Percentiles rank a stretch among this genome's conserved stretches.
Conservation (phyloP, 163 green algal genomes). For the Prototheca stagnorum region DNA sequence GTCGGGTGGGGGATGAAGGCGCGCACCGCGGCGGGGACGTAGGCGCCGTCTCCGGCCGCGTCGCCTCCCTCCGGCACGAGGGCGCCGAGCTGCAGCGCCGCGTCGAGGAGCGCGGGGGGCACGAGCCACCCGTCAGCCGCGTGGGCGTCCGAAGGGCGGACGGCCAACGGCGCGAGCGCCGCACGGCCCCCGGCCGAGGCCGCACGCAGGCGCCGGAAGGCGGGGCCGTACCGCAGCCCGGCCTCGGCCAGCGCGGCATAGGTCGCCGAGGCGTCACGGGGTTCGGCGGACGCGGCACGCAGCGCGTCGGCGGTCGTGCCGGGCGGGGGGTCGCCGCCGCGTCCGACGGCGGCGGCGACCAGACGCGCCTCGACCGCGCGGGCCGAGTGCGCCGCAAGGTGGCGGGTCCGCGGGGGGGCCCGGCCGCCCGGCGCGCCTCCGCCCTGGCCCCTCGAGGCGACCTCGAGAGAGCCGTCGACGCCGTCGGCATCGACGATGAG, state of each 20-base stretch:
- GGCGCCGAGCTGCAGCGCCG: conserved; percentile 31
- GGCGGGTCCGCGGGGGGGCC: too few species aligned
- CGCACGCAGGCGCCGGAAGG: conserved; percentile 10
- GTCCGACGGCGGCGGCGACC: not conserved
- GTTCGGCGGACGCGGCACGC: conserved; percentile 4
- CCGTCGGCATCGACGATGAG: too few species aligned
- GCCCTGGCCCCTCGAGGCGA: not conserved
- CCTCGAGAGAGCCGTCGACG: too few species aligned
- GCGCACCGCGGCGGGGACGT: conserved; percentile 18
- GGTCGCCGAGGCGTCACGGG: conserved; percentile 1
- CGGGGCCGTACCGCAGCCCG: conserved; percentile 19
- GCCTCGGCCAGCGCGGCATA: conserved; percentile 12
- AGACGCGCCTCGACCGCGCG: not conserved
- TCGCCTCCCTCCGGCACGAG: conserved; percentile 8
- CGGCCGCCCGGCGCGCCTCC: not conserved
- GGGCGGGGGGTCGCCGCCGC: not conserved
- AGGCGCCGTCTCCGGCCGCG: conserved; percentile 1
- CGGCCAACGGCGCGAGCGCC: not conserved
- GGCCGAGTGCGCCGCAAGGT: too few species aligned
- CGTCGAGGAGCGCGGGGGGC: conserved; percentile 28
- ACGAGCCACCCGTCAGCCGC: conserved; percentile 10
- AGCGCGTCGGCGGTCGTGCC: conserved; percentile 6
- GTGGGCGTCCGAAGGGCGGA: not conserved
- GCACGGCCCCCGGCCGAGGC: conserved; percentile 3
- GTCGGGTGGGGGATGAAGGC: too few species aligned